Percentiles rank a stretch among this genome's conserved stretches.
Conservation (phyloP, 208 protist species). For the Acanthamoeba quina region DNA sequence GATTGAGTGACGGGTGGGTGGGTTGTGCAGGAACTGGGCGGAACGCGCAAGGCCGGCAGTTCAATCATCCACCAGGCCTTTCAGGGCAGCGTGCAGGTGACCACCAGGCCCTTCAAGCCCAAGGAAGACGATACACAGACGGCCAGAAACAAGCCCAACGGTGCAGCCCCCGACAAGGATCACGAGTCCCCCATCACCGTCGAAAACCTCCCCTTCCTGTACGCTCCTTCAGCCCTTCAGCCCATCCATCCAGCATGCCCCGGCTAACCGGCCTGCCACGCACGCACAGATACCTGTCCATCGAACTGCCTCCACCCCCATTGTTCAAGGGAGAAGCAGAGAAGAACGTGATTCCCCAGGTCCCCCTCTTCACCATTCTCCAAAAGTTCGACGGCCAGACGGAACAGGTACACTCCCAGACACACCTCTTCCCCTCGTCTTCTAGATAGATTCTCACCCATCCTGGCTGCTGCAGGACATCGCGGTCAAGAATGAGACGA, state of each 20-base stretch:
- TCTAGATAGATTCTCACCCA: background rate
- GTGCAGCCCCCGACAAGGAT: background rate
- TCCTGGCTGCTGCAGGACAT: background rate
- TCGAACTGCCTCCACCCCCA: constrained; percentile 89
- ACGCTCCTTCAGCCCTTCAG: background rate
- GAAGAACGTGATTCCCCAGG: constrained; percentile 89
- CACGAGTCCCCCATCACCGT: background rate
- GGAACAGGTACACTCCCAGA: background rate
- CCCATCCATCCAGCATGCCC: no score
- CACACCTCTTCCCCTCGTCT: no score
- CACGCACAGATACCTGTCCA: constrained; percentile 79
- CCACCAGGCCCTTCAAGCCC: constrained; percentile 11
- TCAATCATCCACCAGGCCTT: constrained; percentile 84
- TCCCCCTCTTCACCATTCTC: constrained; percentile 85
- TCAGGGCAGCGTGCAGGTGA: constrained; percentile 64
- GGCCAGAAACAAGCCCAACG: background rate
- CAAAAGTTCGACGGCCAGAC: constrained; percentile 88
- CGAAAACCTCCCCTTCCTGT: constrained; percentile 44
- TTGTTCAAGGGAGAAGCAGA: constrained; percentile 90
- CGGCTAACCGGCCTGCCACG: no score
- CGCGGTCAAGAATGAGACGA: constrained; percentile 67
- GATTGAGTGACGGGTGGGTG: no score
- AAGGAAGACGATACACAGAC: background rate
- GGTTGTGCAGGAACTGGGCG: background rate
- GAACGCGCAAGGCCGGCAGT: constrained; percentile 10